Base-by-base conservation (phyloP, 495 filamentous ascomycete genomes). In the Lophiostoma macrostomum region DNA sequence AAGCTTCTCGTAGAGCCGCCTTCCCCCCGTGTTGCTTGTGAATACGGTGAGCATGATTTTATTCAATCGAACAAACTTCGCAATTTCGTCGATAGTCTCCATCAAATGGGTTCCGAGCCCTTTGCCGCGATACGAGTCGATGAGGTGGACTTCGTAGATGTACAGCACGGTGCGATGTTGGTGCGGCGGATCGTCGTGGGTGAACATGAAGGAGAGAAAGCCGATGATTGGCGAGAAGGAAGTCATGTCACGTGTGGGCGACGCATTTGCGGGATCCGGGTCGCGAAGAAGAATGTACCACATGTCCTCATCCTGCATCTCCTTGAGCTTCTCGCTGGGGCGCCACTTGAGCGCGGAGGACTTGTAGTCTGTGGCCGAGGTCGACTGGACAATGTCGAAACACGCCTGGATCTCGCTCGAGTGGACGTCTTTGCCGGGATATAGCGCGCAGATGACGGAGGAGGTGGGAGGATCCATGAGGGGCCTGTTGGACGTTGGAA, bases 1-100 rank as follows among this genome's bases (percentile, higher is more conserved):
- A 20, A 80, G 56, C 65, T 74, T 76, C 54, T 73, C 65, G 69
- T 96, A 95, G 58, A 93, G 90, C 24, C 44, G 51, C 36, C 76
- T 56, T 2, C 78, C 90, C 18, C 61, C 68, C 46, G 59, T 57
- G 70, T 95, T 96, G 7, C 73, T 71, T 43, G 77, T 68, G 63
- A 93, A 94, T 46, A 87, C 85, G 2, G 90, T 93, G 68, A 96
- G 73, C 90, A 96, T 95, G 19, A 81, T 73, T 68, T 91, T 91
- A 54, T 77, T 71, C 42, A 90, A 66, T 0, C 74, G 73, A 2
- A 74, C 42, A 13, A 20, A 30, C 8, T 29, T 12, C 11, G 64
- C 71, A 3, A 71, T 28, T 1, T 35, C 12, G 40, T 73, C 69
- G 5, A 54, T 60, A 20, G 63, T 30, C 1, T 46, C 11, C 59